Base-by-base conservation (phyloP, 1,139 yeast species). In the Hansenula lynferdii region DNA sequence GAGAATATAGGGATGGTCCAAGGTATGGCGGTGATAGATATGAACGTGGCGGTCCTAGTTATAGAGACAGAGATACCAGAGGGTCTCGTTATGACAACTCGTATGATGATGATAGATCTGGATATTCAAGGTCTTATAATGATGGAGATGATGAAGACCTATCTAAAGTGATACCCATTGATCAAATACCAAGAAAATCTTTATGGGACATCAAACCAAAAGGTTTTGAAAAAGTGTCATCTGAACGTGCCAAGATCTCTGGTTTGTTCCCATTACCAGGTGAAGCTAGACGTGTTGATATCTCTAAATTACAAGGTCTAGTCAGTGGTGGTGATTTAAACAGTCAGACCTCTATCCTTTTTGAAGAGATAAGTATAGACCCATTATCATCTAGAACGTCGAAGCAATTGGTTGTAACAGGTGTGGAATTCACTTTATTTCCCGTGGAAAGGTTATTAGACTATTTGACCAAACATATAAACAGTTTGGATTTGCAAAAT, bases 221-320 rank as follows among this genome's bases (percentile, higher is more conserved):
- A 34, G 95, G 90, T 0, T 85, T 84, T 57, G 95, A 86, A 53
- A 71, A 74, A 11, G 80, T 85, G 4, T 74, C 86, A 2, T 85
- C 94, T 0, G 87, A 80, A 48, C 70, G 85, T 48, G 95, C 95
- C 6, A 89, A 89, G 53, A 66, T 85, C 17, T 77, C 90, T 1
- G 96, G 96, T 0, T 60, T 85, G 5, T 89, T 86, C 51, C 87
- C 92, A 1, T 65, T 78, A 20, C 94, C 94, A 1, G 92, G 92
- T 3, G 72, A 74, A 37, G 77, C 84, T 0, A 68, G 22, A 47
- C 77, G 75, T 2, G 68, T 76, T 32, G 82, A 77, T 51, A 69
- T 69, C 32, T 70, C 77, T 6, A 73, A 73, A 45, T 53, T 78
- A 25, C 79, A 75, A 50, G 80, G 77, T 2, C 60, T 69, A 12